phyloP scores from a whole-genome alignment of 148 eudicot species.

The Camellia granthamiana region DNA sequence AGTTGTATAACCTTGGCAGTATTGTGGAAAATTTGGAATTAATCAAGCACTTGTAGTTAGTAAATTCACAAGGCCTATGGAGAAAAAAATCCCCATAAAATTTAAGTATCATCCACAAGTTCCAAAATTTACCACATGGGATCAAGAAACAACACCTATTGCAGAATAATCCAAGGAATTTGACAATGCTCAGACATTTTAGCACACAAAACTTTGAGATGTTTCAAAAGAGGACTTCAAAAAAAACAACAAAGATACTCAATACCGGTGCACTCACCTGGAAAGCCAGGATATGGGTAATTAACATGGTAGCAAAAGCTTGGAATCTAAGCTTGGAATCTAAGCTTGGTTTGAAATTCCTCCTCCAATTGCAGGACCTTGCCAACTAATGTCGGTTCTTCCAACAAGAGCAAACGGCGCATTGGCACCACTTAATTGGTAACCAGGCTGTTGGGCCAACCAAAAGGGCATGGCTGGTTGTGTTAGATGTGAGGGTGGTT shows the following conservation, averaged over 20 bases:
- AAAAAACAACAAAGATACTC: too few species aligned
- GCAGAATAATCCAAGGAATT: neutral
- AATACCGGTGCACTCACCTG: constrained; percentile 7
- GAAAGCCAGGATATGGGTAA: constrained; percentile 17
- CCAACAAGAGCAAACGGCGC: neutral
- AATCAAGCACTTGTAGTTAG: neutral
- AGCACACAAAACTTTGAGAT: neutral
- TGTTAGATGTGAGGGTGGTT: constrained; percentile 2
- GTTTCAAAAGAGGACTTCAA: neutral
- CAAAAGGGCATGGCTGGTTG: constrained; percentile 13
- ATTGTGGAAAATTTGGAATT: neutral
- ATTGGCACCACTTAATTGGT: constrained; percentile 1
- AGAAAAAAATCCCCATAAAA: neutral
- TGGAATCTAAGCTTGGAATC: constrained; percentile 11
- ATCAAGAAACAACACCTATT: neutral
- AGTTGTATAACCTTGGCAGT: neutral
- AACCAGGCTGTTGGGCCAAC: constrained; percentile 14
- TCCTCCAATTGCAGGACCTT: neutral
- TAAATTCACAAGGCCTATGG: neutral
- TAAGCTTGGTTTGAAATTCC: constrained; percentile 10
- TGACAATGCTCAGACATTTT: neutral
- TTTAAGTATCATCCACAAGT: neutral
- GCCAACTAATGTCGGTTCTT: constrained; percentile 9
- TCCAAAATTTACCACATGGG: neutral
- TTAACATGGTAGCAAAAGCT: constrained; percentile 14